Evolutionary conservation across 2,329 filamentous ascomycete genomes (phyloP).

Genomic region (Fusarium coicis): DNA sequence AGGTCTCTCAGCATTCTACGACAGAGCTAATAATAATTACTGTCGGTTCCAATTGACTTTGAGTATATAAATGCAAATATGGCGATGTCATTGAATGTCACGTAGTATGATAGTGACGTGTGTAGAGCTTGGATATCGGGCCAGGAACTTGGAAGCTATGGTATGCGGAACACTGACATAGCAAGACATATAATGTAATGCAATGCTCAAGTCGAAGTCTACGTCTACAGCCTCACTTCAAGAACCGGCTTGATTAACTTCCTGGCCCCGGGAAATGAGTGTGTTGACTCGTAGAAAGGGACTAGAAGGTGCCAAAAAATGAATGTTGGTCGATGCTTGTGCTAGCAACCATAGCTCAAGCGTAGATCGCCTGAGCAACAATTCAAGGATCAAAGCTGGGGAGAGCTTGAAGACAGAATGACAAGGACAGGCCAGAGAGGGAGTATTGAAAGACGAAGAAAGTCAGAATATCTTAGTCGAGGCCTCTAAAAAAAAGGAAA

Average conservation of each 20-base stretch:
- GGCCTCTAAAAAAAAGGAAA: conserved; percentile 5
- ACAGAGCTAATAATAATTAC: not conserved
- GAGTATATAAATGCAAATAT: conserved; percentile 2
- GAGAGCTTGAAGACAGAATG: conserved; percentile 13
- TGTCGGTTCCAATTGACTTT: not conserved
- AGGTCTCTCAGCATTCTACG: not conserved
- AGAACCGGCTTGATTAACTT: conserved; percentile 22
- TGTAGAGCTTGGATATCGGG: conserved; percentile 3
- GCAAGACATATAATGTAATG: conserved; percentile 36
- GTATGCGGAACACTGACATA: conserved; percentile 28
- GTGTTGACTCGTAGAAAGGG: conserved; percentile 20
- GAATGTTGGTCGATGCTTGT: conserved; percentile 28
- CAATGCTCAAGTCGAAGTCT: conserved; percentile 14
- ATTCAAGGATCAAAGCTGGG: conserved; percentile 28
- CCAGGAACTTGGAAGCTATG: conserved; percentile 28
- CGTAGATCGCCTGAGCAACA: conserved; percentile 39
- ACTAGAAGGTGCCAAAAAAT: conserved; percentile 24
- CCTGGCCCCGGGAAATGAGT: conserved; percentile 39
- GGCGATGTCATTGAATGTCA: not conserved
- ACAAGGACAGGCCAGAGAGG: conserved; percentile 29
- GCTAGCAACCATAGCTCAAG: conserved; percentile 23
- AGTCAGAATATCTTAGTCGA: not conserved
- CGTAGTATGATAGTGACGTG: conserved; percentile 21
- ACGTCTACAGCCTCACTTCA: conserved; percentile 38
- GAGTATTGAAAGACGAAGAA: conserved; percentile 16